Base-by-base conservation (phyloP, 768 basidiomycete species). In the Boletus bicolor region DNA sequence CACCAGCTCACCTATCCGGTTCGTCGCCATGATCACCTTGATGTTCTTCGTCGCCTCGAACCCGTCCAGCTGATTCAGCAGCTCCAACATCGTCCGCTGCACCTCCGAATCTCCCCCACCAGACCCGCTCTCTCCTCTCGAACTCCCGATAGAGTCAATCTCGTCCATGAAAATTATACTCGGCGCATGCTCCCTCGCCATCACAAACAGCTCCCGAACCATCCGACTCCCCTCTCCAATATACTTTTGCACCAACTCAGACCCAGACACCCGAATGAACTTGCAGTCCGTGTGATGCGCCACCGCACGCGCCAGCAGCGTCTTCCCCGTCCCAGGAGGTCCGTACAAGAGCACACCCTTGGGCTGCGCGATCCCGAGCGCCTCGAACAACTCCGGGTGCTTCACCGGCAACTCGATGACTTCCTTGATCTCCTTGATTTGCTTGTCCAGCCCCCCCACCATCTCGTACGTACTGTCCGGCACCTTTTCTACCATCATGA, bases 401-500 rank as follows among this genome's bases (percentile, higher is more conserved):
- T 97, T 96, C 60, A 98, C 93, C 37, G 96, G 95, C 26, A 97
- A 76, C 73, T 98, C 95, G 73, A 98, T 98, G 69, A 98, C 96
- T 73, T 98, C 96, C 74, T 98, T 97, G 75, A 98, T 96, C 68
- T 98, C 95, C 77, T 97, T 97, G 67, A 96, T 95, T 61, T 95
- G 89, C 75, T 97, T 92, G 79, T 98, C 97, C 55, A 98, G 82
- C 63, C 96, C 96, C 21, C 97, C 97, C 57, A 99, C 96, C 95
- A 98, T 98, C 74, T 98, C 97, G 75, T 99, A 99, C 32, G 97
- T 98, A 73, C 91, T 93, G 73, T 98, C 96, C 0, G 96, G 96
- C 0, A 98, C 96, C 72, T 99, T 99, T 76, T 99, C 96, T 11
- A 98, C 96, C 95, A 98, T 98, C 97, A 98, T 98, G 59, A 98